Evolutionary conservation across 176 grass and related monocot species (phyloP), one percentile per base, ranked within the genome.

Genomic region (Elymus sibiricus): DNA sequence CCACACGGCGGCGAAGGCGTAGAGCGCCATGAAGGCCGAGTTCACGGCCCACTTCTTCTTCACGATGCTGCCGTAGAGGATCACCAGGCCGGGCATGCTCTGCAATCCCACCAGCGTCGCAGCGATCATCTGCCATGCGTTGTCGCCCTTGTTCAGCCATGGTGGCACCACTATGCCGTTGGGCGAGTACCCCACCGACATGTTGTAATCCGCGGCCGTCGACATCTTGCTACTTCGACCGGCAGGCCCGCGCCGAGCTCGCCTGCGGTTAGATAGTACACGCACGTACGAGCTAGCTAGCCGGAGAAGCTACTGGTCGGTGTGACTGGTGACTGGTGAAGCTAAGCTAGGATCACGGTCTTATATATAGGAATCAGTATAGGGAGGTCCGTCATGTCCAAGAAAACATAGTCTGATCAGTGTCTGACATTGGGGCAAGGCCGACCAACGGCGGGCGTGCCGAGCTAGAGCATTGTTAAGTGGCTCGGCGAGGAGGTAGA

Each of bases 1-100:
- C 95, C 91, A 90, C 5, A 98, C 95, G 67, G 93, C 95, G 4
- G 95, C 95, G 86, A 94, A 98, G 17, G 93, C 96, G 78, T 94
- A 98, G 38, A 98, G 86, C 51, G 96, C 96, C 96, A 98, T 98
- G 93, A 98, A 98, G 7, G 96, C 96, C 9, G 93, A 95, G 84
- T 98, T 98, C 0, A 98, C 93, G 0, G 96, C 93, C 93, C 96
- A 98, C 77, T 95, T 98, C 88, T 98, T 98, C 90, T 98, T 98
- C 1, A 98, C 96, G 62, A 98, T 98, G 88, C 93, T 98, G 6
- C 96, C 93, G 88, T 98, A 98, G 19, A 98, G 93, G 69, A 98
- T 94, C 10, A 98, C 91, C 10, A 98, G 84, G 0, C 93, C 93
- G 0, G 93, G 93, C 64, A 98, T 83, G 81, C 89, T 92, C 85